phyloP scores from a whole-genome alignment of 768 basidiomycete species.

The Phaeotremella fagi region DNA sequence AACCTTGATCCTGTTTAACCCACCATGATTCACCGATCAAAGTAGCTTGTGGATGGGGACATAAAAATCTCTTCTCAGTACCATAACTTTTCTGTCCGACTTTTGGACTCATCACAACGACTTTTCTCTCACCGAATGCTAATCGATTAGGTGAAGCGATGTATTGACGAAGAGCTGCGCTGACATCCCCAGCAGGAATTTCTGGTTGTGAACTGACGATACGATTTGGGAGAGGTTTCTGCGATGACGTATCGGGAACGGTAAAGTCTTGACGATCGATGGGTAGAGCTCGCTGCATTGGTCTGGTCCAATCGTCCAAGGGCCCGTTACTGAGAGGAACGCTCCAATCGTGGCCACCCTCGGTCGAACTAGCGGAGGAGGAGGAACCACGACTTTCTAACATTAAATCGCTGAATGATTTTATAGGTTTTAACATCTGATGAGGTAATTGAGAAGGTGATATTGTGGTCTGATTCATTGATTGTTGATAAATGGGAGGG shows the following conservation, averaged over 20 bases:
- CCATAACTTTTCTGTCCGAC: constrained; percentile 98
- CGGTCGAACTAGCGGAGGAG: constrained; percentile 33
- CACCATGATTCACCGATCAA: constrained; percentile 95
- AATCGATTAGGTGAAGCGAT: constrained; percentile 77
- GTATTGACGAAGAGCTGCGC: constrained; percentile 55
- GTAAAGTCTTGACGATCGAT: not conserved
- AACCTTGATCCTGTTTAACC: constrained; percentile 68
- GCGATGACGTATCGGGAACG: constrained; percentile 6
- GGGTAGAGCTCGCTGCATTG: constrained; percentile 4
- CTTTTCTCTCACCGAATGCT: constrained; percentile 84
- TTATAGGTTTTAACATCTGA: constrained; percentile 16
- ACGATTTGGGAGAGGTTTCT: not conserved
- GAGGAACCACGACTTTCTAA: constrained; percentile 28
- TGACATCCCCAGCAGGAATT: not conserved
- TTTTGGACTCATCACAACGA: constrained; percentile 96
- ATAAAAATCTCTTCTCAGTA: constrained; percentile 90
- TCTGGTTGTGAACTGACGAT: not conserved
- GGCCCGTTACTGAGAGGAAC: too few relatives aligned
- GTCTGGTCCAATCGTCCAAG: constrained; percentile 18
- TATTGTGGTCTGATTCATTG: constrained; percentile 22
- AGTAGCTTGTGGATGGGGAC: constrained; percentile 87
- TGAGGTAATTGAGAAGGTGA: constrained; percentile 27
- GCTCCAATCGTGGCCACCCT: constrained; percentile 23
- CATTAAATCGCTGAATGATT: constrained; percentile 28
- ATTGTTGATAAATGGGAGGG: not conserved